Evolutionary conservation across 768 basidiomycete genomes (phyloP), one percentile per base, ranked within the genome.

Genomic region (Thelephora ganbajun): DNA sequence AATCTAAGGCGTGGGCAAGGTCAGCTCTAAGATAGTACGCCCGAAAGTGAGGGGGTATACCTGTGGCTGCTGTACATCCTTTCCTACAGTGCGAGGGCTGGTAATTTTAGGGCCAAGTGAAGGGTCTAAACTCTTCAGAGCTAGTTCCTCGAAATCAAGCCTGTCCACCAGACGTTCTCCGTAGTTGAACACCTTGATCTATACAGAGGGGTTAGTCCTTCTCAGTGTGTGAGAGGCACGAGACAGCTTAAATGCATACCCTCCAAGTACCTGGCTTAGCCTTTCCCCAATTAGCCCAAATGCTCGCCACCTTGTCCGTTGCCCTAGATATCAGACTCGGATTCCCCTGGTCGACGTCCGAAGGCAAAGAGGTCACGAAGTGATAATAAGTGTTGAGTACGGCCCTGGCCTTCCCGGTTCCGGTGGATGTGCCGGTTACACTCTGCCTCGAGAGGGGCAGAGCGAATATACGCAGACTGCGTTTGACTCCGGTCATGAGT

Each of bases 111-210:
- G 83, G 0, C 77, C 82, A 43, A 81, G 55, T 9, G 80, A 76
- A 14, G 83, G 77, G 55, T 88, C 80, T 30, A 90, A 64, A 30
- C 74, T 70, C 60, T 83, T 83, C 55, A 90, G 67, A 6, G 78
- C 79, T 33, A 82, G 68, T 60, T 90, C 86, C 61, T 89, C 87
- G 53, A 87, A 88, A 45, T 87, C 87, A 51, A 87, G 67, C 18
- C 73, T 69, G 61, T 87, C 81, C 18, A 80, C 68, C 1, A 86
- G 59, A 18, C 74, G 74, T 64, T 86, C 80, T 20, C 86, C 86
- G 35, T 70, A 64, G 52, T 72, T 63, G 57, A 77, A 83, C 11
- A 74, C 65, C 59, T 70, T 76, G 22, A 74, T 60, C 85, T 88
- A 52, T 1, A 48, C n/a, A 30, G 23, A 48, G 33, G 37, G 36